These are phyloP conservation scores for Naganishia albida DNA, from an alignment of 1,284 basidiomycete species.

Conservation along the genomic window DNA sequence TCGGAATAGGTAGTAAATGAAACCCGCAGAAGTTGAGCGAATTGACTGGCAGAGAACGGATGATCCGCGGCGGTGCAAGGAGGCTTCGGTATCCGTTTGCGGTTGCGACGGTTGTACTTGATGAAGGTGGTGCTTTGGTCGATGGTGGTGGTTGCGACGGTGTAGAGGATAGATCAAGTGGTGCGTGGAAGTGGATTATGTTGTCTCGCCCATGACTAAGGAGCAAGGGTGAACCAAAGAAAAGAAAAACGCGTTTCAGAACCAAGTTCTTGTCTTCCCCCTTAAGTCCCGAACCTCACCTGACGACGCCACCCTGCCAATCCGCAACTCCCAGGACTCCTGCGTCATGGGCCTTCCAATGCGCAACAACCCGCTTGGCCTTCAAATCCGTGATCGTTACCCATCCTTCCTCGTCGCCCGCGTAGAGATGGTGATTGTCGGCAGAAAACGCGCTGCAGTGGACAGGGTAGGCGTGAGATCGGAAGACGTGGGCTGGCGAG, in stretches of 20 bases:
- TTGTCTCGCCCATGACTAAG: conserved; percentile 81
- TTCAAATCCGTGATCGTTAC: conserved; percentile 72
- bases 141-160: conserved; percentile 57
- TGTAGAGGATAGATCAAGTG: conserved; percentile 26
- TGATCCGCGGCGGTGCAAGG: conserved; percentile 59
- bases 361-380: conserved; percentile 66
- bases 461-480: conserved; percentile 66
- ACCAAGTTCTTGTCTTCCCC: too few species aligned
- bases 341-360: conserved; percentile 77
- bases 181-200: conserved; percentile 46
- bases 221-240: neutral
- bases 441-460: conserved; percentile 63
- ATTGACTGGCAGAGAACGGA: conserved; percentile 77
- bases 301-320: conserved; percentile 66
- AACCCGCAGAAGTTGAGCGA: conserved; percentile 87
- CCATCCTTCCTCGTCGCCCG: conserved; percentile 72
- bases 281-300: conserved; percentile 58
- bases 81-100: conserved; percentile 49
- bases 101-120: conserved; percentile 39
- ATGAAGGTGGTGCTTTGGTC: conserved; percentile 59
- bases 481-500: conserved; percentile 71
- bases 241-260: too few species aligned
- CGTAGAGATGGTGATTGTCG: conserved; percentile 74
- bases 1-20: conserved; percentile 55
- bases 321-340: conserved; percentile 75